Percentiles rank a stretch among this genome's conserved stretches.
phyloP scores from a whole-genome alignment of 2,329 filamentous ascomycete species.

The Tetracladium maxilliforme region DNA sequence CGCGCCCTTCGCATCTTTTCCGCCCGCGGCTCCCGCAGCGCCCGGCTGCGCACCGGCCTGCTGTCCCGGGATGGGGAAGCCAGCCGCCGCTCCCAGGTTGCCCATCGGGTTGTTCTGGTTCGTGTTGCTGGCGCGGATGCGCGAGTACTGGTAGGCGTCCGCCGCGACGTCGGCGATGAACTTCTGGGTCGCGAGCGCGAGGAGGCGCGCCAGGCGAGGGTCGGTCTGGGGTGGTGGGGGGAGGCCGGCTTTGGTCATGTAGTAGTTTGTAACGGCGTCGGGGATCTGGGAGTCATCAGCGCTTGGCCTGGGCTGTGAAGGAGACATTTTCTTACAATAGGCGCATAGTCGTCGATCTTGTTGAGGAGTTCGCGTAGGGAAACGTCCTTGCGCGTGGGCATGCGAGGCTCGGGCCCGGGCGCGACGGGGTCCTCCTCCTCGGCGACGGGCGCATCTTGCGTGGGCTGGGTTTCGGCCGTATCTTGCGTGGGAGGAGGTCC shows the following conservation, averaged over 20 bases:
- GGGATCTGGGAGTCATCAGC: conserved; percentile 53
- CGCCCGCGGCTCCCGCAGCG: conserved; percentile 36
- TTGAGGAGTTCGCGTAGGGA: conserved; percentile 82
- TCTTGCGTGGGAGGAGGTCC: too few species aligned
- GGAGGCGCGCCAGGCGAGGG: conserved; percentile 76
- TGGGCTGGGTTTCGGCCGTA: too few species aligned
- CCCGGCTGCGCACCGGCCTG: conserved; percentile 36
- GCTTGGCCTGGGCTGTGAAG: conserved; percentile 1
- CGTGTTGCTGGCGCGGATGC: conserved; percentile 85
- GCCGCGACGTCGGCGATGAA: conserved; percentile 96
- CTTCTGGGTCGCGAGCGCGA: conserved; percentile 96
- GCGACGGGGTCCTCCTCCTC: conserved; percentile 27
- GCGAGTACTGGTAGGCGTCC: conserved; percentile 94
- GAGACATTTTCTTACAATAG: conserved; percentile 52
- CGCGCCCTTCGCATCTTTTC: conserved; percentile 37
- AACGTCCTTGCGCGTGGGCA: conserved; percentile 77
- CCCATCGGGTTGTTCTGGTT: conserved; percentile 83
- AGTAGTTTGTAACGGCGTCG: conserved; percentile 94
- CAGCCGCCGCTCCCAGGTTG: conserved; percentile 61
- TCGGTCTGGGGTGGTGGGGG: conserved; percentile 86
- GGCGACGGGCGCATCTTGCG: conserved; percentile 4
- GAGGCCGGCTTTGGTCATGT: conserved; percentile 89
- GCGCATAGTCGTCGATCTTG: conserved; percentile 98
- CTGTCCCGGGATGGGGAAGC: conserved; percentile 51
- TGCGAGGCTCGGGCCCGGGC: conserved; percentile 39